phyloP scores from a whole-genome alignment of 2,329 filamentous ascomycete species.

The Fusarium odoratissimum region DNA sequence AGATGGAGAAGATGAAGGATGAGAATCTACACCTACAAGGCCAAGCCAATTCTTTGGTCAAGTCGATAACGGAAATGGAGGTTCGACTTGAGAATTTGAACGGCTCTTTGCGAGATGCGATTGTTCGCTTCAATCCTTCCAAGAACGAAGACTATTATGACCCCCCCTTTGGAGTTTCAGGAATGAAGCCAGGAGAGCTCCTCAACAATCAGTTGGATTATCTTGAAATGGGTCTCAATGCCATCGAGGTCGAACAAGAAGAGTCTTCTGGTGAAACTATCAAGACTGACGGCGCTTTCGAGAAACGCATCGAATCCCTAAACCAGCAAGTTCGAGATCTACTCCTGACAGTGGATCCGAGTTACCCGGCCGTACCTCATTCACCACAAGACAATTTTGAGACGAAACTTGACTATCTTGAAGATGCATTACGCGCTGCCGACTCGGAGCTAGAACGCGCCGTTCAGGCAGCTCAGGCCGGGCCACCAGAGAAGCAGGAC shows the following conservation, averaged over 20 bases:
- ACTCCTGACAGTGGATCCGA: conserved; percentile 60
- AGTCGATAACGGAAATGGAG: conserved; percentile 71
- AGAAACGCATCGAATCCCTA: conserved; percentile 68
- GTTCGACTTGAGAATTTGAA: conserved; percentile 76
- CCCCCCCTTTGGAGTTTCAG: conserved; percentile 53
- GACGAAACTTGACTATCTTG: conserved; percentile 76
- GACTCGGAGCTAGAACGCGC: conserved; percentile 57
- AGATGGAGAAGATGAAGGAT: conserved; percentile 59
- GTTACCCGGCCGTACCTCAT: conserved; percentile 68
- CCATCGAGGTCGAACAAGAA: conserved; percentile 69
- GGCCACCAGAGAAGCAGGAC: conserved; percentile 40
- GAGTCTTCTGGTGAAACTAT: conserved; percentile 49
- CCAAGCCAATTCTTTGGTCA: conserved; percentile 50
- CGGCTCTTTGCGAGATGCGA: conserved; percentile 72
- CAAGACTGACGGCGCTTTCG: conserved; percentile 59
- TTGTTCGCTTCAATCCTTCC: conserved; percentile 71
- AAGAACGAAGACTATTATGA: conserved; percentile 60
- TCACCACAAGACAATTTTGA: conserved; percentile 68
- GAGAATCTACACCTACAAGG: conserved; percentile 56
- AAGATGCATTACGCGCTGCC: conserved; percentile 66
- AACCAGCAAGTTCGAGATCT: conserved; percentile 73
- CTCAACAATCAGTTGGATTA: conserved; percentile 74
- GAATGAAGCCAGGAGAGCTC: conserved; percentile 58
- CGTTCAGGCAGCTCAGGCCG: conserved; percentile 45
- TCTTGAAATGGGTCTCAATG: conserved; percentile 72